Percentiles rank a stretch among this genome's conserved stretches.
Conservation (phyloP, 163 green algal species). For the Chloroidium sp. region DNA sequence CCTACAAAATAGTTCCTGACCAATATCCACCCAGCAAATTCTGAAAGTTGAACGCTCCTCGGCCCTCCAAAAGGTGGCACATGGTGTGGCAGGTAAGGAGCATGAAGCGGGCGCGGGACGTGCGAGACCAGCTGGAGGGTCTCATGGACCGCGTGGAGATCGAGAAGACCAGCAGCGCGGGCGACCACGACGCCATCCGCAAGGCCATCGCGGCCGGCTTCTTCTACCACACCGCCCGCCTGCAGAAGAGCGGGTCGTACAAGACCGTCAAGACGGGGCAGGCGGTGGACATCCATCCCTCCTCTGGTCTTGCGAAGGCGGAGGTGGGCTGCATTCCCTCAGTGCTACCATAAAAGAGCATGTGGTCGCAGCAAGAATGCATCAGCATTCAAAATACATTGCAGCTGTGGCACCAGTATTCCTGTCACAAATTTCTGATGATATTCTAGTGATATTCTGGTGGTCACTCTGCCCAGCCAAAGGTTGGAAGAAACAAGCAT, state of each 20-base stretch:
- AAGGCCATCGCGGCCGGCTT: conserved; percentile 82
- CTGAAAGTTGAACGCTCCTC: too few relatives aligned
- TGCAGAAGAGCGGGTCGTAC: conserved; percentile 89
- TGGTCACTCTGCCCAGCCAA: too few relatives aligned
- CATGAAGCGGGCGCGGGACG: conserved; percentile 93
- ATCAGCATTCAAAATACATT: too few relatives aligned
- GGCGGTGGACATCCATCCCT: conserved; percentile 88
- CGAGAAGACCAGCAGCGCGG: conserved; percentile 61
- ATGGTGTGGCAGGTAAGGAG: conserved; percentile 31
- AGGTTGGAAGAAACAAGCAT: too few relatives aligned
- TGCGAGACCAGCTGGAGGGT: conserved; percentile 86
- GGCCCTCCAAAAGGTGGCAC: too few relatives aligned
- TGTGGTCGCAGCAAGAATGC: too few relatives aligned
- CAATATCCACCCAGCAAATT: too few relatives aligned
- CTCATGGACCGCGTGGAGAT: conserved; percentile 97
- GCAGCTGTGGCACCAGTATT: too few relatives aligned
- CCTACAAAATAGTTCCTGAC: too few relatives aligned
- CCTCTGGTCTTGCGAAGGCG: conserved; percentile 58
- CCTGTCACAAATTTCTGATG: too few relatives aligned
- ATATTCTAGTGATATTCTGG: too few relatives aligned
- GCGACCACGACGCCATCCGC: conserved; percentile 57
- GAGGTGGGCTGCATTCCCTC: conserved; percentile 25
- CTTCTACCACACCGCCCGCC: conserved; percentile 92
- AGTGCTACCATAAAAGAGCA: conserved; percentile 33
- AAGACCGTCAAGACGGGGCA: conserved; percentile 91